Evolutionary conservation across 1,284 basidiomycete species (phyloP).

Genomic region (Volvariella volvacea): DNA sequence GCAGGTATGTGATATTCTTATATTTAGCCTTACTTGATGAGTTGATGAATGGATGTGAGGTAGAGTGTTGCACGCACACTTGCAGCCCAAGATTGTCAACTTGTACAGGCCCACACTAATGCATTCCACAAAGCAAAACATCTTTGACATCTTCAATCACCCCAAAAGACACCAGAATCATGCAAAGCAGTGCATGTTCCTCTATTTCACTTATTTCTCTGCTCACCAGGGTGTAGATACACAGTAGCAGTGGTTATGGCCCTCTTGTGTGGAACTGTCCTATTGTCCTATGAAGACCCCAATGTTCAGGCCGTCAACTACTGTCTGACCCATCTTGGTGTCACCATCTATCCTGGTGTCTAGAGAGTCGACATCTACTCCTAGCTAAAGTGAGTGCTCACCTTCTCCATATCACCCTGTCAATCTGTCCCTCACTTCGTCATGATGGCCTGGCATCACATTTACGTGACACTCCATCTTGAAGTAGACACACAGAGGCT

Average conservation of each 20-base stretch:
- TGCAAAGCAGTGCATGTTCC: constrained; percentile 32
- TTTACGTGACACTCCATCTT: too few relatives aligned
- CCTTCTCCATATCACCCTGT: too few relatives aligned
- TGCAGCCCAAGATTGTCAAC: constrained; percentile 40
- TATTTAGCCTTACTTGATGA: not conserved
- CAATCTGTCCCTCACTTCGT: too few relatives aligned
- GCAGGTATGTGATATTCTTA: constrained; percentile 23
- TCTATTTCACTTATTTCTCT: not conserved
- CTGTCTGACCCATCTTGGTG: constrained; percentile 40
- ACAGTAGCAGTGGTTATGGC: constrained; percentile 58
- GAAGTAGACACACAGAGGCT: too few relatives aligned
- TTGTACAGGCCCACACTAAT: constrained; percentile 42
- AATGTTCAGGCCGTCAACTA: constrained; percentile 48
- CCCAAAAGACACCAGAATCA: constrained; percentile 47
- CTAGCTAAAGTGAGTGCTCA: constrained; percentile 40
- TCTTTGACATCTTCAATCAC: constrained; percentile 44
- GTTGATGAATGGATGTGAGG: not conserved
- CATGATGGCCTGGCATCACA: too few relatives aligned
- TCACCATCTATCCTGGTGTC: constrained; percentile 45
- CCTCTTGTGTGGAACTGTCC: constrained; percentile 57
- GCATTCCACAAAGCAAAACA: constrained; percentile 37
- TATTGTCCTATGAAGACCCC: constrained; percentile 46
- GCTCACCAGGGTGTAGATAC: constrained; percentile 34
- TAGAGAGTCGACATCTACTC: constrained; percentile 57
- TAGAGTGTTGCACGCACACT: constrained; percentile 46